Conservation (phyloP, 1,139 yeast genomes). For the Scheffersomyces cryptocercus region DNA sequence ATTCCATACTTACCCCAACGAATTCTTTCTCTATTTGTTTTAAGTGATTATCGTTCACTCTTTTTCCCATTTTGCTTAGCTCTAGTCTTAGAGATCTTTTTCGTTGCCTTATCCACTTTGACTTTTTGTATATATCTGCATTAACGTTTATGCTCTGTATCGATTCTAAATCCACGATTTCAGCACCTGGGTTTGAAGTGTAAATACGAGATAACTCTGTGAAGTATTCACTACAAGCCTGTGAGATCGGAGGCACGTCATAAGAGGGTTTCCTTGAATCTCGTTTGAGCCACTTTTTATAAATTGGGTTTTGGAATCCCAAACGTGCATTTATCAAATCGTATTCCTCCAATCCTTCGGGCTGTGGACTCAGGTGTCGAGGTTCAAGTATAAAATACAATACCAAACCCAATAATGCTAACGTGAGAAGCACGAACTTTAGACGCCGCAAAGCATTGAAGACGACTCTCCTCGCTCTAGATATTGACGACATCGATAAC, state of each 20-base stretch:
- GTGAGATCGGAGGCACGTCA: neutral
- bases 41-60: conserved; percentile 12
- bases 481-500: neutral
- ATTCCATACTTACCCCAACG: conserved; percentile 8
- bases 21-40: conserved; percentile 12
- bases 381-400: conserved; percentile 3
- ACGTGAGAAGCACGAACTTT: neutral
- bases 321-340: neutral
- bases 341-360: neutral
- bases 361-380: neutral
- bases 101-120: conserved; percentile 25
- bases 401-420: neutral
- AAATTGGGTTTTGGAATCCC: neutral
- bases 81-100: conserved; percentile 10
- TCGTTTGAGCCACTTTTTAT: neutral
- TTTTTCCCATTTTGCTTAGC: conserved; percentile 13
- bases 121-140: conserved; percentile 24
- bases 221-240: conserved; percentile 13
- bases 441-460: neutral
- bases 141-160: conserved; percentile 17
- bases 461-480: neutral
- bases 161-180: conserved; percentile 19
- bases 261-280: neutral
- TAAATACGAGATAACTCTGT: conserved; percentile 9
- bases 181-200: conserved; percentile 7